These are phyloP conservation scores for Tolypocladium paradoxum DNA, from an alignment of 2,329 filamentous ascomycete species.

Conservation along the genomic window DNA sequence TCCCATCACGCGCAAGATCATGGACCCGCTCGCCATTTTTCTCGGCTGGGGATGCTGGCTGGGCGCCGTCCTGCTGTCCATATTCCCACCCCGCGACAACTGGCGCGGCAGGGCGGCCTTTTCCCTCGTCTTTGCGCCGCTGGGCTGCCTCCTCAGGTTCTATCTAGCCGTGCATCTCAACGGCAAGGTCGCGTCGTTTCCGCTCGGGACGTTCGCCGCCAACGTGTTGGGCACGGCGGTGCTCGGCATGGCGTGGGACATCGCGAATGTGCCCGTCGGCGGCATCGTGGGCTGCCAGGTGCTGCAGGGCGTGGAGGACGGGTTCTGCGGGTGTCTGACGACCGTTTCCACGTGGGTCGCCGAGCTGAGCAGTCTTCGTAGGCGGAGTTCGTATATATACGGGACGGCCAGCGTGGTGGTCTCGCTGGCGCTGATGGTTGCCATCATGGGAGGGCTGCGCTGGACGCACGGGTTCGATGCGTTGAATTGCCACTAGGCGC, in stretches of 20 bases:
- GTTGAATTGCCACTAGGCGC: constrained; percentile 24
- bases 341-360: constrained; percentile 58
- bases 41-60: constrained; percentile 69
- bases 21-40: constrained; percentile 54
- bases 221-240: constrained; percentile 71
- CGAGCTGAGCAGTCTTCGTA: constrained; percentile 43
- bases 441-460: constrained; percentile 63
- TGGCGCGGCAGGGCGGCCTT: constrained; percentile 74
- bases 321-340: constrained; percentile 56
- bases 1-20: constrained; percentile 39
- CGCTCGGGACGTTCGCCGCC: constrained; percentile 73
- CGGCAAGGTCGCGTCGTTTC: constrained; percentile 53
- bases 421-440: constrained; percentile 49
- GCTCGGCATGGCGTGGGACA: constrained; percentile 65
- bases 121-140: constrained; percentile 69
- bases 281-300: constrained; percentile 56
- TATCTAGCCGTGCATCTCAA: constrained; percentile 67
- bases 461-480: constrained; percentile 53
- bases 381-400: constrained; percentile 55
- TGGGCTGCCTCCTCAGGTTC: constrained; percentile 68
- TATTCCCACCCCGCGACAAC: constrained; percentile 58
- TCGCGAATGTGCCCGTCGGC: constrained; percentile 55
- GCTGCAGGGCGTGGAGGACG: constrained; percentile 54
- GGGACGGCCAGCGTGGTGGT: constrained; percentile 48
- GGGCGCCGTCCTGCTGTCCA: constrained; percentile 59